phyloP scores from a whole-genome alignment of 306 rosid genomes.

The Adenanthera pavonina region DNA sequence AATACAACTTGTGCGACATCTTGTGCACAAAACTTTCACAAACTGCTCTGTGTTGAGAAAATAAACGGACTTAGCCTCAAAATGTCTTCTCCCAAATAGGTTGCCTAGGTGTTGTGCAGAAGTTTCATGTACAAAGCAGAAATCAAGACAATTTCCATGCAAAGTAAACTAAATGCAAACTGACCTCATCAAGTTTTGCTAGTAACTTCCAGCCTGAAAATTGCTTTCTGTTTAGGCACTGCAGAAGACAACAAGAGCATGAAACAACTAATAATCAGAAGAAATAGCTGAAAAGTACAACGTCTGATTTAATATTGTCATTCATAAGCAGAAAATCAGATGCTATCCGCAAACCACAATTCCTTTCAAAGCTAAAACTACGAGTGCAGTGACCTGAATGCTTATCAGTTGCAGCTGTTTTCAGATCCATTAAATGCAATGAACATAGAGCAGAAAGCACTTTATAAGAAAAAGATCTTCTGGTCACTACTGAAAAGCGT shows the following conservation, averaged over 20 bases:
- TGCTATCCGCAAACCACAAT: conserved; percentile 14
- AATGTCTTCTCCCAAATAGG: not conserved
- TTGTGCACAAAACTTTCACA: not conserved
- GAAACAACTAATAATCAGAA: conserved; percentile 5
- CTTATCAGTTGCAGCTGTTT: conserved; percentile 5
- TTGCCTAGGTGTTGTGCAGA: not conserved
- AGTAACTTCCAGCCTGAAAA: conserved; percentile 49
- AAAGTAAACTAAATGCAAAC: conserved; percentile 6
- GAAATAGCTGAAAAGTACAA: conserved; percentile 13
- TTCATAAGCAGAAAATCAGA: conserved; percentile 9
- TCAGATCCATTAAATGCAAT: not conserved
- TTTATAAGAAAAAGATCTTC: not conserved
- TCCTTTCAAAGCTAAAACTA: not conserved
- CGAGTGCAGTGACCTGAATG: conserved; percentile 6
- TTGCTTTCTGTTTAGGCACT: conserved; percentile 64
- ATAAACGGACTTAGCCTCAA: not conserved
- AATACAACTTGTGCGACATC: not conserved
- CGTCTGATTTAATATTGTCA: conserved; percentile 17
- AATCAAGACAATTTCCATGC: not conserved
- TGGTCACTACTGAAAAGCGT: conserved; percentile 13
- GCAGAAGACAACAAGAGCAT: conserved; percentile 45
- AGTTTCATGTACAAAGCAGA: not conserved
- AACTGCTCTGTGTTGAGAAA: not conserved
- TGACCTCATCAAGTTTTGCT: conserved; percentile 55
- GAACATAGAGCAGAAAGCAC: not conserved